Evolutionary conservation across 2,329 filamentous ascomycete species (phyloP).

Genomic region (Alternaria longipes): DNA sequence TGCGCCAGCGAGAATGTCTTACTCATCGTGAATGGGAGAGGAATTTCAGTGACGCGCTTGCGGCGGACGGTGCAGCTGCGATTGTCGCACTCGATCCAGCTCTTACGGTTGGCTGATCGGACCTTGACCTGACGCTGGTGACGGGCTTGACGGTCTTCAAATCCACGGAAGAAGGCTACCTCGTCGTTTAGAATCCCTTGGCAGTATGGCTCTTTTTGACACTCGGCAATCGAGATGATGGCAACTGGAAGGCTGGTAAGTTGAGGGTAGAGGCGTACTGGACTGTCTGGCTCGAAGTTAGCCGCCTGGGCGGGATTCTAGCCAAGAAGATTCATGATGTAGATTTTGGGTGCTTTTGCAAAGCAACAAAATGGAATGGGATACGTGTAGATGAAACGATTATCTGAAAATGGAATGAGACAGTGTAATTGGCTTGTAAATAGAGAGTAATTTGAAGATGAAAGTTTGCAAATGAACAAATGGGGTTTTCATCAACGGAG

Average conservation of each 20-base stretch:
- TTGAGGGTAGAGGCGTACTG: neutral
- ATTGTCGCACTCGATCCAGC: conserved; percentile 34
- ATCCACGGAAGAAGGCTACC: neutral
- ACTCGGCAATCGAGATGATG: neutral
- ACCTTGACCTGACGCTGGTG: neutral
- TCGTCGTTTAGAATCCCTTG: neutral
- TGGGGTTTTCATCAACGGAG: neutral
- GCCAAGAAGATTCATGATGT: neutral
- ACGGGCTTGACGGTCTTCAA: neutral
- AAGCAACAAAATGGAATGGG: neutral
- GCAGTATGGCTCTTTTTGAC: neutral
- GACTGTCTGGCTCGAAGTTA: neutral
- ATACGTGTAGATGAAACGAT: neutral
- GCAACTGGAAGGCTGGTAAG: neutral
- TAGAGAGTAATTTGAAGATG: neutral
- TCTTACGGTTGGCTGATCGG: conserved; percentile 10
- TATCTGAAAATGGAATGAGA: rapidly evolving
- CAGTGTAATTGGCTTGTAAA: neutral
- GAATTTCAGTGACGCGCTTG: conserved; percentile 25
- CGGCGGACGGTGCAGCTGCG: conserved; percentile 14
- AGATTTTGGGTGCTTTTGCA: neutral
- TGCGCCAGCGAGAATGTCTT: conserved; percentile 56
- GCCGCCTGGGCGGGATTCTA: neutral
- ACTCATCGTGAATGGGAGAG: conserved; percentile 27
- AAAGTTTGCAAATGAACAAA: neutral